Conservation (phyloP, 2,329 filamentous ascomycete genomes). For the Clarireedia hainanense region DNA sequence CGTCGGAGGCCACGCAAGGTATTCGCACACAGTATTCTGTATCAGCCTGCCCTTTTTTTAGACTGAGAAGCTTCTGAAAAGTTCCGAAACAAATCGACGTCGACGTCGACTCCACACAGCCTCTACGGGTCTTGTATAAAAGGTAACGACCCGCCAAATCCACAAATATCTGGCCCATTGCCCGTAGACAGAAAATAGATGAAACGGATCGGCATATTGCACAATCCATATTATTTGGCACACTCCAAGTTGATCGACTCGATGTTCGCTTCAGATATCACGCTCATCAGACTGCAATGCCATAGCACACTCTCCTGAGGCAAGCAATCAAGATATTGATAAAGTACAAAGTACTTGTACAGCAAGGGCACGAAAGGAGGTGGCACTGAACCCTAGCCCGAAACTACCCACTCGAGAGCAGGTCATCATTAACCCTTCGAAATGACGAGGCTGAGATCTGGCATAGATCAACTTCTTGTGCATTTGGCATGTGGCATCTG, state of each 20-base stretch:
- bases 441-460: neutral
- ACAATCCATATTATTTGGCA: neutral
- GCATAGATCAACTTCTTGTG: neutral
- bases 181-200: neutral
- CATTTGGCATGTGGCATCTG: neutral
- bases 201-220: conserved; percentile 6
- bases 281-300: too few relatives aligned
- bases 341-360: too few relatives aligned
- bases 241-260: neutral
- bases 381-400: too few relatives aligned
- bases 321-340: too few relatives aligned
- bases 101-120: neutral
- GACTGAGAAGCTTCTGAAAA: too few relatives aligned
- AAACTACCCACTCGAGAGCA: too few relatives aligned
- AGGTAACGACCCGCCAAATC: neutral
- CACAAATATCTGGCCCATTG: conserved; percentile 1
- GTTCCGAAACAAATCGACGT: neutral
- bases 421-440: neutral
- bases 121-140: neutral
- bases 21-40: too few relatives aligned
- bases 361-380: too few relatives aligned
- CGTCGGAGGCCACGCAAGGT: too few relatives aligned
- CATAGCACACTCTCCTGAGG: too few relatives aligned
- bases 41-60: too few relatives aligned
- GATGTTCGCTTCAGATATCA: neutral